Conservation (phyloP, 768 basidiomycete species). For the Termitomyces sp. region DNA sequence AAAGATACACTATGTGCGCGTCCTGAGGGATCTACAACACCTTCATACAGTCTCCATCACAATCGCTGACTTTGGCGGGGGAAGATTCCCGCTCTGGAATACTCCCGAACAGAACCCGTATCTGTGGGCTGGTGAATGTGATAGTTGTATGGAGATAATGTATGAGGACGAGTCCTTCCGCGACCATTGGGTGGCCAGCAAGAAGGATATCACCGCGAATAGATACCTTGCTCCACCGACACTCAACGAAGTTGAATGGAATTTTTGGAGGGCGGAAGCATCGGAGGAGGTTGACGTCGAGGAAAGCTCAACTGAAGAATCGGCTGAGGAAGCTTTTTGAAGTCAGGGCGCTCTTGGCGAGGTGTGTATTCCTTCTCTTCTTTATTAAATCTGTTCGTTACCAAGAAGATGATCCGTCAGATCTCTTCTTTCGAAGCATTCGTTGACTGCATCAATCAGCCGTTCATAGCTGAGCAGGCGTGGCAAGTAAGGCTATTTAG, state of each 20-base stretch:
- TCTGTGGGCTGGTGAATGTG: constrained; percentile 34
- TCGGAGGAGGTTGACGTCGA: constrained; percentile 13
- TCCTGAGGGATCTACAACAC: constrained; percentile 16
- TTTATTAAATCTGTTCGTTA: neutral
- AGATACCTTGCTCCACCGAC: constrained; percentile 23
- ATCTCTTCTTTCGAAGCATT: neutral
- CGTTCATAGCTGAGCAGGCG: neutral
- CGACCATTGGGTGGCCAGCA: constrained; percentile 24
- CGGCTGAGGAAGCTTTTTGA: constrained; percentile 1
- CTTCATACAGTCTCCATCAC: constrained; percentile 27
- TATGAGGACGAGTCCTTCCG: constrained; percentile 27
- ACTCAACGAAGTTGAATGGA: constrained; percentile 26
- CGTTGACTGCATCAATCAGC: neutral
- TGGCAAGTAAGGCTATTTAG: neutral
- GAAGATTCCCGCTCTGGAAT: constrained; percentile 14
- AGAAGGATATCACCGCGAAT: constrained; percentile 17
- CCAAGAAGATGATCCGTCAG: neutral
- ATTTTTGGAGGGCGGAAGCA: constrained; percentile 18
- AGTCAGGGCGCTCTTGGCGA: neutral
- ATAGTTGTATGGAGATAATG: constrained; percentile 30
- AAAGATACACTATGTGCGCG: constrained; percentile 30
- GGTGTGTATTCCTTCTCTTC: neutral
- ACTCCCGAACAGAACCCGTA: constrained; percentile 15
- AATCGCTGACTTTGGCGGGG: constrained; percentile 21
- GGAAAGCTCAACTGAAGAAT: constrained; percentile 5